These are phyloP conservation scores for Tetradesmus lagerheimii DNA, from an alignment of 139 green algal species.

Conservation along the genomic window DNA sequence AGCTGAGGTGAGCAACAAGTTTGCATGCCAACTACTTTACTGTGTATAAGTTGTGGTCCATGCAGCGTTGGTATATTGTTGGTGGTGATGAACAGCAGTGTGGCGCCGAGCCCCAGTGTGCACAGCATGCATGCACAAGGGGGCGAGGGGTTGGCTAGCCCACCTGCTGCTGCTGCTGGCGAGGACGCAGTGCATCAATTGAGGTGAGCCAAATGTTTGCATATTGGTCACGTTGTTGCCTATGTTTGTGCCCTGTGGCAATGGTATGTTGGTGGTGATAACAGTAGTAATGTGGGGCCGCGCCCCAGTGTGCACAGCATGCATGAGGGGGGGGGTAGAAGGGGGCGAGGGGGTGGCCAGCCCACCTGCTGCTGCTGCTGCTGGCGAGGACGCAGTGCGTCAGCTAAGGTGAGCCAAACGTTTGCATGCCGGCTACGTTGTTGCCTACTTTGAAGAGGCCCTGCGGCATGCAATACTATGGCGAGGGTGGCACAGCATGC, in stretches of 20 bases:
- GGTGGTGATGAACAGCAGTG: too few relatives aligned
- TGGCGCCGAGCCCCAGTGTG: background rate
- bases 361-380: background rate
- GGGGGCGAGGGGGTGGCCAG: background rate
- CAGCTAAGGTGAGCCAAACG: conserved; percentile 24
- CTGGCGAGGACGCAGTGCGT: background rate
- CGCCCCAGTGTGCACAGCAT: conserved; percentile 5
- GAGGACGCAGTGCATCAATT: background rate
- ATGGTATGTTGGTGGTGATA: too few relatives aligned
- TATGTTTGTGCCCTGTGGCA: too few relatives aligned
- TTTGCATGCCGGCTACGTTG: too few relatives aligned
- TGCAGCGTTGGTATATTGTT: too few relatives aligned
- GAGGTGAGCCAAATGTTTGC: too few relatives aligned
- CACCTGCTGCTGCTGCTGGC: background rate
- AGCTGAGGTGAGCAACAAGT: background rate
- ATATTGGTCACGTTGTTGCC: too few relatives aligned
- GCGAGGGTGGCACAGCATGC: background rate
- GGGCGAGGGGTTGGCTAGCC: background rate
- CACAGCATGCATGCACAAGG: background rate
- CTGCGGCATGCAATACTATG: background rate
- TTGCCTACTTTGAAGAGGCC: too few relatives aligned
- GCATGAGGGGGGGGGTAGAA: background rate
- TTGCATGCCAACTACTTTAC: too few relatives aligned
- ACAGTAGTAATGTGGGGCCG: background rate
- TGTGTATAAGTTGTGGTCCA: too few relatives aligned